A percentile compares a stretch with the other conserved stretches of the same genome.
These are phyloP conservation scores for Cystobasidium ongulense DNA, from an alignment of 768 basidiomycete species.

Conservation along the genomic window DNA sequence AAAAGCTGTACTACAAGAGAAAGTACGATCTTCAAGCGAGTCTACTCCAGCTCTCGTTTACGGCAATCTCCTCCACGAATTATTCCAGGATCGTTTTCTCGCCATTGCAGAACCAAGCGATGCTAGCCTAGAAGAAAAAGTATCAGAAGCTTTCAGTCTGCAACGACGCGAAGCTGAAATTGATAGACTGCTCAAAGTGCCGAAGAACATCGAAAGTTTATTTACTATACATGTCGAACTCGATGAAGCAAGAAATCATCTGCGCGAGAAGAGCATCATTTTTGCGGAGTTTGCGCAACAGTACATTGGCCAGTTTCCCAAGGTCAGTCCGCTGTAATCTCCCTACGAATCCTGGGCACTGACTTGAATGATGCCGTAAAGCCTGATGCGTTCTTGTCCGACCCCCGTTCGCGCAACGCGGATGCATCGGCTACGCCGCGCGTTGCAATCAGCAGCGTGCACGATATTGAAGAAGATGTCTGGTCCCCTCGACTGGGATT, in stretches of 20 bases:
- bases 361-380: no score
- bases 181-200: slow-evolving; percentile 42
- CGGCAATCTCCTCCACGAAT: slow-evolving; percentile 87
- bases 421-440: slow-evolving; percentile 50
- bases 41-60: slow-evolving; percentile 53
- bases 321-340: slow-evolving; percentile 48
- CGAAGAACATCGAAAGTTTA: slow-evolving; percentile 34
- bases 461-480: slow-evolving; percentile 93
- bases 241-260: slow-evolving; percentile 44
- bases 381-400: slow-evolving; percentile 59
- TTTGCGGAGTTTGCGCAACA: slow-evolving; percentile 48
- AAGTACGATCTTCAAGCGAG: slow-evolving; percentile 50
- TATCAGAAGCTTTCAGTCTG: background rate
- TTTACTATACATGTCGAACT: slow-evolving; percentile 34
- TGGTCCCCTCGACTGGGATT: slow-evolving; percentile 92
- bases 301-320: slow-evolving; percentile 60
- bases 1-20: slow-evolving; percentile 64
- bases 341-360: no score
- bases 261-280: slow-evolving; percentile 44
- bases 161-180: slow-evolving; percentile 41
- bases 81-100: slow-evolving; percentile 70
- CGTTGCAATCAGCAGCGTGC: slow-evolving; percentile 64
- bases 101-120: slow-evolving; percentile 39
- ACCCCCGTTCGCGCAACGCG: slow-evolving; percentile 55
- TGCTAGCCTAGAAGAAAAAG: background rate